Percentiles rank a stretch among this genome's conserved stretches.
These are phyloP conservation scores for Juglanconis juglandina DNA, from an alignment of 2,329 filamentous ascomycete species.

Conservation along the genomic window DNA sequence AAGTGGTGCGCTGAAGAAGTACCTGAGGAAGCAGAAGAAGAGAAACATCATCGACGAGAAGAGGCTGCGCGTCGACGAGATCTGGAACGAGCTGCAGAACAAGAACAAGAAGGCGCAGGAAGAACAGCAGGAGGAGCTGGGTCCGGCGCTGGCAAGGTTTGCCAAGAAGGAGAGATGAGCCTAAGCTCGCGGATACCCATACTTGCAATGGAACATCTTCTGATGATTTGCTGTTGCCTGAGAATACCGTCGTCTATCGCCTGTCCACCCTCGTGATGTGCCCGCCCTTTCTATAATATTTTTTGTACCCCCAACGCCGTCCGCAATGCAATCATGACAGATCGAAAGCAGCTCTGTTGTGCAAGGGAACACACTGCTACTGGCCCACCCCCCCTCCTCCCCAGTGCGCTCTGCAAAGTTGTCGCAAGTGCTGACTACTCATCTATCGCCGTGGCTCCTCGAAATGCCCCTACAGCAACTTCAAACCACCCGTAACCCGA, in stretches of 20 bases:
- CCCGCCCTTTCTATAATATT: not conserved
- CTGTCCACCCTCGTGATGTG: not conserved
- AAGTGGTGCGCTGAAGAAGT: slow-evolving; percentile 84
- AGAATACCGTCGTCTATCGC: not conserved
- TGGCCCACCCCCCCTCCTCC: too few relatives aligned
- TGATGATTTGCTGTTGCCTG: not conserved
- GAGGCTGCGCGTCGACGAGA: slow-evolving; percentile 78
- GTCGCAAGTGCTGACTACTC: not conserved
- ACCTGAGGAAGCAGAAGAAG: slow-evolving; percentile 84
- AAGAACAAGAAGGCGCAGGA: slow-evolving; percentile 60
- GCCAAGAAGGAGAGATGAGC: slow-evolving; percentile 58
- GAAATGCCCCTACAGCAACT: slow-evolving; percentile 60
- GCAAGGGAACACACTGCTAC: too few relatives aligned
- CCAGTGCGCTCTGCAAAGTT: too few relatives aligned
- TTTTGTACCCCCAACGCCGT: slow-evolving; percentile 13
- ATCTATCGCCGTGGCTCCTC: not conserved
- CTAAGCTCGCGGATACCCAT: slow-evolving; percentile 26
- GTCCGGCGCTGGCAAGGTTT: slow-evolving; percentile 83
- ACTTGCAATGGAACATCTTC: not conserved
- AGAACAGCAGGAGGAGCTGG: slow-evolving; percentile 70
- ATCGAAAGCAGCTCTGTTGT: not conserved
- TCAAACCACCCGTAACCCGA: slow-evolving; percentile 77
- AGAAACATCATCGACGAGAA: slow-evolving; percentile 97
- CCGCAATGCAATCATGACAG: slow-evolving; percentile 1
- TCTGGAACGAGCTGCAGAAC: slow-evolving; percentile 70